Percentiles rank a stretch among this genome's conserved stretches.
phyloP scores from a whole-genome alignment of 2,329 filamentous ascomycete genomes.

The Huntiella abstrusa region DNA sequence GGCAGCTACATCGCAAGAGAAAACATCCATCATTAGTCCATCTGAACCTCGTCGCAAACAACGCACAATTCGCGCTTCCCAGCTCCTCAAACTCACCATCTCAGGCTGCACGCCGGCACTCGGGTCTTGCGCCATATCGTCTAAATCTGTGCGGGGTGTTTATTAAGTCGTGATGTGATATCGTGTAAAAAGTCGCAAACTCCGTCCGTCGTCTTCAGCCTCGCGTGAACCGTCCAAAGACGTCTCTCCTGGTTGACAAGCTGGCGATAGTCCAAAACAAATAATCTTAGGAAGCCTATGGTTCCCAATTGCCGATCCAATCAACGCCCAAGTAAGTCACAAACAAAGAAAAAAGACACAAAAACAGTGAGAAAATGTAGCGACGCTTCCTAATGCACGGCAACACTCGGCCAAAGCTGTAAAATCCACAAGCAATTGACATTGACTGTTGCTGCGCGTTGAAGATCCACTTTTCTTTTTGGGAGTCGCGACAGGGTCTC shows the following conservation, averaged over 20 bases:
- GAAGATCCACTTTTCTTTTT: too few species aligned
- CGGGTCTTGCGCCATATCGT: constrained; percentile 23
- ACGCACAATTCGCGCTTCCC: constrained; percentile 12
- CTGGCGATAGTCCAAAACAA: too few species aligned
- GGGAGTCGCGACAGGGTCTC: too few species aligned
- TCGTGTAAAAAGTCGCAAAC: constrained; percentile 1
- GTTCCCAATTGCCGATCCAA: too few species aligned
- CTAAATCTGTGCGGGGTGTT: background rate
- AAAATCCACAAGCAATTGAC: too few species aligned
- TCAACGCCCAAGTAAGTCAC: too few species aligned
- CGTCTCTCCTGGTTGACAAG: too few species aligned
- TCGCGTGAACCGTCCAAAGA: background rate
- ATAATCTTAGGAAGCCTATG: too few species aligned
- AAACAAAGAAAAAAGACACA: too few species aligned
- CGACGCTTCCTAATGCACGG: too few species aligned
- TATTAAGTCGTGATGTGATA: background rate
- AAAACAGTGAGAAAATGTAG: too few species aligned
- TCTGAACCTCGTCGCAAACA: background rate
- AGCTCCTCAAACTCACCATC: constrained; percentile 18
- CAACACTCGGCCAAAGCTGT: too few species aligned
- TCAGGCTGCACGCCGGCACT: constrained; percentile 25
- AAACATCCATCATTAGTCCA: constrained; percentile 8
- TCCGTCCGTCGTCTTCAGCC: constrained; percentile 2
- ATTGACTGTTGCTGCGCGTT: background rate
- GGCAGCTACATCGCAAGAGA: constrained; percentile 37